Percentiles rank a stretch among this genome's conserved stretches.
These are phyloP conservation scores for Scytalidium sp. DNA, from an alignment of 2,329 filamentous ascomycete genomes.

Conservation along the genomic window DNA sequence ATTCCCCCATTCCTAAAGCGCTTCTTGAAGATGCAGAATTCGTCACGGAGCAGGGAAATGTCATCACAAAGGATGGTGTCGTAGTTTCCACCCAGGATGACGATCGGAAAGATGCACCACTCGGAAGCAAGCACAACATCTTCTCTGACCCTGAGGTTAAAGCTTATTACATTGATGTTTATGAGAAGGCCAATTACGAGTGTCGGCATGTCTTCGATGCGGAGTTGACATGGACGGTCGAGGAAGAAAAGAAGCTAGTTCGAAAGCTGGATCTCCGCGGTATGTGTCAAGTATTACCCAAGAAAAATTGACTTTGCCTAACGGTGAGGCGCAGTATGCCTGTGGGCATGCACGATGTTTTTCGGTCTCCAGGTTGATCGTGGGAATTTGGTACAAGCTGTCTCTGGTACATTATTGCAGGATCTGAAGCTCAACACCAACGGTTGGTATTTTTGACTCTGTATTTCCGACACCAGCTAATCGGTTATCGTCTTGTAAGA, in stretches of 20 bases:
- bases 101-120: no score
- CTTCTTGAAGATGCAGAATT: conserved; percentile 5
- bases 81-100: conserved; percentile 4
- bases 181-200: conserved; percentile 24
- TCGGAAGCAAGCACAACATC: not conserved
- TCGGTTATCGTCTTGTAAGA: no score
- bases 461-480: no score
- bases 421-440: conserved; percentile 43
- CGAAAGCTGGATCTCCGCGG: conserved; percentile 19
- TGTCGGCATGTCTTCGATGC: conserved; percentile 21
- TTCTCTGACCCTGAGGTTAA: conserved; percentile 22
- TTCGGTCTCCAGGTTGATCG: conserved; percentile 59
- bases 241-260: conserved; percentile 22
- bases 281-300: conserved; percentile 26
- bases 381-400: conserved; percentile 54
- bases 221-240: conserved; percentile 18
- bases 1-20: no score
- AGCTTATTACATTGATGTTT: conserved; percentile 15
- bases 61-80: conserved; percentile 7
- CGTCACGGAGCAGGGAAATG: conserved; percentile 4
- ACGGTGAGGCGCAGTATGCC: conserved; percentile 16
- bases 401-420: conserved; percentile 57
- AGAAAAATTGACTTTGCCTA: not conserved
- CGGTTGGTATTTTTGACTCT: no score
- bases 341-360: conserved; percentile 50